Conservation (phyloP, 768 basidiomycete genomes). For the Leccinum subtestaceum region DNA sequence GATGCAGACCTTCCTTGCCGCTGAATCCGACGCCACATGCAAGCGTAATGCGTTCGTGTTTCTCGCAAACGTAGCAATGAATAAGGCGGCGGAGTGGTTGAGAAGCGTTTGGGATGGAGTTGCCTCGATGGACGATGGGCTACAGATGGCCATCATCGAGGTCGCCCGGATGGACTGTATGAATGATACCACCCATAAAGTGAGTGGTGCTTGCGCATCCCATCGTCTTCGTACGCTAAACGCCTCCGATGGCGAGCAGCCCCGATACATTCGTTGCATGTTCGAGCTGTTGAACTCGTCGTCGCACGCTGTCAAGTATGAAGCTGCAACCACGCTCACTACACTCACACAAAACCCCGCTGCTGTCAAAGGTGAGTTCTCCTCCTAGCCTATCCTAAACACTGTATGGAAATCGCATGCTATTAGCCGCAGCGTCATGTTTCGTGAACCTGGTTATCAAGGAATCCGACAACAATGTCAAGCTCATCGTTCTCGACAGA, state of each 20-base stretch:
- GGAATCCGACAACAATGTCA: slow-evolving; percentile 99
- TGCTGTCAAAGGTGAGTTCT: slow-evolving; percentile 79
- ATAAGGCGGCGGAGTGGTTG: slow-evolving; percentile 90
- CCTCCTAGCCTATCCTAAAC: neutral
- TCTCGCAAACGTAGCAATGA: slow-evolving; percentile 81
- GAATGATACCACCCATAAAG: slow-evolving; percentile 77
- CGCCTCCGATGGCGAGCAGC: slow-evolving; percentile 38
- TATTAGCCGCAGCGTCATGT: slow-evolving; percentile 78
- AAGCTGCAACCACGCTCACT: slow-evolving; percentile 93
- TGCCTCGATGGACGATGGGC: slow-evolving; percentile 76
- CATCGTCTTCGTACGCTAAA: slow-evolving; percentile 5
- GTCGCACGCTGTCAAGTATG: slow-evolving; percentile 95
- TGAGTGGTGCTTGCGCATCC: slow-evolving; percentile 37
- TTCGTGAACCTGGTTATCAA: slow-evolving; percentile 88
- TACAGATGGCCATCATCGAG: slow-evolving; percentile 96
- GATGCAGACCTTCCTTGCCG: slow-evolving; percentile 92
- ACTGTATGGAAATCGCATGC: slow-evolving; percentile 2
- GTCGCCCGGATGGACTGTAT: slow-evolving; percentile 89
- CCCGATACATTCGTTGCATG: slow-evolving; percentile 92
- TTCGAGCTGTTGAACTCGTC: slow-evolving; percentile 88
- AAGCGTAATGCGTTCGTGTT: slow-evolving; percentile 98
- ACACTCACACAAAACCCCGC: slow-evolving; percentile 93
- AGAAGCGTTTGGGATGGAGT: slow-evolving; percentile 83
- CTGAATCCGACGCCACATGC: slow-evolving; percentile 94
- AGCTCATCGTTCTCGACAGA: slow-evolving; percentile 93